These are phyloP conservation scores for Melampsora americana DNA, from an alignment of 1,284 basidiomycete species.

Conservation along the genomic window DNA sequence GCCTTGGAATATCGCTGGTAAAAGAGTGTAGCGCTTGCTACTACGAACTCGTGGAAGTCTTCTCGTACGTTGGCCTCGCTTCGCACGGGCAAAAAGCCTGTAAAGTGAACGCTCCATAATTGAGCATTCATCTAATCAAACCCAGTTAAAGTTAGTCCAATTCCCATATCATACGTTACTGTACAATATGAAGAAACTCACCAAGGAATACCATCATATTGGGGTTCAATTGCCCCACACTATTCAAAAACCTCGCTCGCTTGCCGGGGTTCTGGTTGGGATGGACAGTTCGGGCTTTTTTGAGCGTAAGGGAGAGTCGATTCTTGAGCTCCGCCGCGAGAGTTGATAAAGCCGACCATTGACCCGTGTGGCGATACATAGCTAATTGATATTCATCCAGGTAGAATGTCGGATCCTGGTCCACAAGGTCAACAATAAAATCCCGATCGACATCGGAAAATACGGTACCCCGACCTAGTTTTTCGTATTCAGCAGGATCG, in stretches of 20 bases:
- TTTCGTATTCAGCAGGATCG: slow-evolving; percentile 5
- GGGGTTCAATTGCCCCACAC: neutral
- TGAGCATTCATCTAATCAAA: too few relatives aligned
- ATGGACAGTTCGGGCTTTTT: too few relatives aligned
- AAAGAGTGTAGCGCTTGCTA: too few relatives aligned
- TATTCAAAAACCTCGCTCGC: neutral
- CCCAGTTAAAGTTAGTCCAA: too few relatives aligned
- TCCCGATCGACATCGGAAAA: neutral
- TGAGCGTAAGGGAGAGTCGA: slow-evolving; percentile 2
- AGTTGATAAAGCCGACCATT: neutral
- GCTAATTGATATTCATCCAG: slow-evolving; percentile 2
- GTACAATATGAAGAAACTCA: too few relatives aligned
- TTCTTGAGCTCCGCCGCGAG: neutral
- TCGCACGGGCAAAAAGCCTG: too few relatives aligned
- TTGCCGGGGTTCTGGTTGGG: slow-evolving; percentile 7
- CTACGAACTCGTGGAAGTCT: too few relatives aligned
- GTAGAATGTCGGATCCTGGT: slow-evolving; percentile 2
- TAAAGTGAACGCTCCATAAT: too few relatives aligned
- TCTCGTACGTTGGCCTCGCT: too few relatives aligned
- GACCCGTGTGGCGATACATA: neutral
- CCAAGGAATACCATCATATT: neutral
- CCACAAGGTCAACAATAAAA: slow-evolving; percentile 12
- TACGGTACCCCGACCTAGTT: neutral
- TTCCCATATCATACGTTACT: neutral
- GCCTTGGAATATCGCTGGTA: too few relatives aligned